Conservation (phyloP, 2,329 filamentous ascomycete species). For the Zymoseptoria ardabiliae region DNA sequence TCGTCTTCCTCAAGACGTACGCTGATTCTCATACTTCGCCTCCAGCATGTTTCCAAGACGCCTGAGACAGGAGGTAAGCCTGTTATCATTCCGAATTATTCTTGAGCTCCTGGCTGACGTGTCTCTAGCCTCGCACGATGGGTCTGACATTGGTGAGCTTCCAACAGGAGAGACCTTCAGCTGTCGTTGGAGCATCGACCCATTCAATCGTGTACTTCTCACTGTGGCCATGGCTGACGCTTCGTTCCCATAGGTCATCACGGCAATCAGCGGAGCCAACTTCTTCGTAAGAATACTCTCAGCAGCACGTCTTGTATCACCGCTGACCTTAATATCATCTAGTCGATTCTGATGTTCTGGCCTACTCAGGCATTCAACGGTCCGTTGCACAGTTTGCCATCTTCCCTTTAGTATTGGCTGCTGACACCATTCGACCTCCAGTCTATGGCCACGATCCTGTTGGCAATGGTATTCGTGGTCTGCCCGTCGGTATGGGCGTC, state of each 20-base stretch:
- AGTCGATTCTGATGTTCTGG: conserved; percentile 48
- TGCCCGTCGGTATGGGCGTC: conserved; percentile 58
- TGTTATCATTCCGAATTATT: conserved; percentile 21
- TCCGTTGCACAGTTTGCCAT: background rate
- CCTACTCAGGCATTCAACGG: conserved; percentile 43
- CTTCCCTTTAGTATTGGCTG: background rate
- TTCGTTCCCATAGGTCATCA: conserved; percentile 23
- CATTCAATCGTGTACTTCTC: too few species aligned
- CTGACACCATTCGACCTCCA: background rate
- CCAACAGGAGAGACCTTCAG: background rate
- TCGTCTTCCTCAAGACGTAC: background rate
- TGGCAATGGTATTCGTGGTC: conserved; percentile 55
- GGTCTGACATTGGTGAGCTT: conserved; percentile 24
- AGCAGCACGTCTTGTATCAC: background rate
- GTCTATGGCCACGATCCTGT: conserved; percentile 49
- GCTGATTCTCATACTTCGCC: background rate
- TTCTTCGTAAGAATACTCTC: conserved; percentile 24
- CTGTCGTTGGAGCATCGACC: background rate
- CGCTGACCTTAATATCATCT: background rate
- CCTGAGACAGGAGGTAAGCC: conserved; percentile 10
- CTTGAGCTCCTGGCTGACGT: conserved; percentile 38
- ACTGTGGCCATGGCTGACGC: background rate
- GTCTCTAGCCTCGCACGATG: conserved; percentile 25
- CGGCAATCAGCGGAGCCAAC: conserved; percentile 33
- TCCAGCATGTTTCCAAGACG: conserved; percentile 24